Conservation (phyloP, 2,329 filamentous ascomycete species). For the Clonostachys solani region DNA sequence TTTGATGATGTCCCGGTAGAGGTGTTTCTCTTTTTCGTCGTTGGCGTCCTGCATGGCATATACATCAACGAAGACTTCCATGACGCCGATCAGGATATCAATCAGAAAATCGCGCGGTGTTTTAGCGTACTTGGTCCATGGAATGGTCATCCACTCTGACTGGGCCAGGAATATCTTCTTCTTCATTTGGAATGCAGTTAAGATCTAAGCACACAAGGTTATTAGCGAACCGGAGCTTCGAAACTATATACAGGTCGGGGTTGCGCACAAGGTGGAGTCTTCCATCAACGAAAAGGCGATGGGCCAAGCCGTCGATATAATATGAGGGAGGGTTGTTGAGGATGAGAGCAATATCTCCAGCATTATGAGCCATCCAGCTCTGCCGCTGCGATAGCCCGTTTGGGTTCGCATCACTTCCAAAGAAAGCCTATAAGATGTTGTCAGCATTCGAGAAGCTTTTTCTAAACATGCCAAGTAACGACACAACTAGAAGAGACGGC, state of each 20-base stretch:
- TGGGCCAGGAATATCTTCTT: conserved; percentile 1
- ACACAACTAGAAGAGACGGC: too few species aligned
- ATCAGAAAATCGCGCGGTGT: conserved; percentile 21
- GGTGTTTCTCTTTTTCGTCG: neutral
- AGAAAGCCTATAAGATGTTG: neutral
- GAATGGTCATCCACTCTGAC: conserved; percentile 2
- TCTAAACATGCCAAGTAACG: too few species aligned
- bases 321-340: neutral
- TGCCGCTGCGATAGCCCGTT: neutral
- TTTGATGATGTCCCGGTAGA: neutral
- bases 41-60: too few species aligned
- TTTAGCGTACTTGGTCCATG: conserved; percentile 32
- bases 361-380: neutral
- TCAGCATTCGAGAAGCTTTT: too few species aligned
- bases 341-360: conserved; percentile 1
- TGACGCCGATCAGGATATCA: neutral
- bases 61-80: too few species aligned
- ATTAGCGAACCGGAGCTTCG: too few species aligned
- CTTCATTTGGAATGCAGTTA: neutral
- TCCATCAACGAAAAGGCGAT: neutral
- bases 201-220: neutral
- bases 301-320: neutral
- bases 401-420: neutral
- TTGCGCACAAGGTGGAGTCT: neutral
- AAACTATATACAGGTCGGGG: neutral